Evolutionary conservation across 1,139 yeast genomes (phyloP).

Genomic region (Magnusiomyces starmeri): DNA sequence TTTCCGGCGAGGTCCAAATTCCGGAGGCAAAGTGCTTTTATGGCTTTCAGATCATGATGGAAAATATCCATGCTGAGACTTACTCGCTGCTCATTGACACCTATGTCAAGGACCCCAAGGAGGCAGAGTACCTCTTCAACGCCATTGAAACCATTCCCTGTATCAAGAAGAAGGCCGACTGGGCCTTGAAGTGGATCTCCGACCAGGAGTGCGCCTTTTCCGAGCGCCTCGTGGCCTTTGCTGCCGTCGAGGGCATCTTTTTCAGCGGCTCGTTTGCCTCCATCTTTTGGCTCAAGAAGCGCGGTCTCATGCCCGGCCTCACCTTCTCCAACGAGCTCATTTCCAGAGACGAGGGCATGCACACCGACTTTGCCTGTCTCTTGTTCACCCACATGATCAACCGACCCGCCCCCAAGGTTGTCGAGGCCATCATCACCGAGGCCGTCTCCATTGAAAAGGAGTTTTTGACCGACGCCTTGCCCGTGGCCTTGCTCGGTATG

Average conservation of each 20-base stretch:
- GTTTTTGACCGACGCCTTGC: slow-evolving; percentile 89
- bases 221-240: slow-evolving; percentile 95
- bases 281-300: slow-evolving; percentile 94
- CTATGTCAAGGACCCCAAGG: slow-evolving; percentile 90
- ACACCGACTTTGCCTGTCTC: slow-evolving; percentile 96
- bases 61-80: slow-evolving; percentile 96
- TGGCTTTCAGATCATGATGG: slow-evolving; percentile 99
- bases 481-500: slow-evolving; percentile 89
- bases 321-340: slow-evolving; percentile 95
- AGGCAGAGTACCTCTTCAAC: slow-evolving; percentile 79
- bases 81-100: slow-evolving; percentile 91
- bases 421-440: slow-evolving; percentile 82
- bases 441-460: slow-evolving; percentile 94
- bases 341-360: slow-evolving; percentile 97
- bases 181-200: slow-evolving; percentile 95
- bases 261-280: slow-evolving; percentile 97
- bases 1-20: slow-evolving; percentile 92
- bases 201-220: slow-evolving; percentile 83
- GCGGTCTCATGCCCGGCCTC: slow-evolving; percentile 97
- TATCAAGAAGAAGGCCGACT: slow-evolving; percentile 92
- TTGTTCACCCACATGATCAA: slow-evolving; percentile 86
- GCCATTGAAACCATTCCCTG: slow-evolving; percentile 93
- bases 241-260: slow-evolving; percentile 98
- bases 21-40: slow-evolving; percentile 99
- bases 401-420: slow-evolving; percentile 73